Percentiles rank a stretch among this genome's conserved stretches.
These are phyloP conservation scores for Fagopyrum tataricum DNA, from an alignment of 148 eudicot genomes.

Conservation along the genomic window DNA sequence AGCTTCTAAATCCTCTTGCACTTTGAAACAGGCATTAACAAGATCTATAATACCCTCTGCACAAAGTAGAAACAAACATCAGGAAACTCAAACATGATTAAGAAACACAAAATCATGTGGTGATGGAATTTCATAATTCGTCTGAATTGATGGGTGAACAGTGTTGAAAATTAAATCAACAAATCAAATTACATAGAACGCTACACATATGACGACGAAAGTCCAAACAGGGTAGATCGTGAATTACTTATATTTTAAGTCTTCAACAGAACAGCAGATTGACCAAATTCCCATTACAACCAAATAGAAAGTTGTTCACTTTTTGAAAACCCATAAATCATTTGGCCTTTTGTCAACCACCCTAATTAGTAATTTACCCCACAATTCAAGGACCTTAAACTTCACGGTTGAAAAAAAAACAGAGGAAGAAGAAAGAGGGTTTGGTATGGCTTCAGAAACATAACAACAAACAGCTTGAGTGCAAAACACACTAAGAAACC, in stretches of 20 bases:
- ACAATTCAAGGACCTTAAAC: neutral
- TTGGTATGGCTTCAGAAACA: neutral
- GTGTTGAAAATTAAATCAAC: neutral
- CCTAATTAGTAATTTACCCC: neutral
- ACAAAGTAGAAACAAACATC: conserved; percentile 8
- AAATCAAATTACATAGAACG: neutral
- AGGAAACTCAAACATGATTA: neutral
- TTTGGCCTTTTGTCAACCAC: neutral
- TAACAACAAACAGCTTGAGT: conserved; percentile 2
- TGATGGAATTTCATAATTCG: neutral
- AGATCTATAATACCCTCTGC: neutral
- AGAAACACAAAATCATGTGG: neutral
- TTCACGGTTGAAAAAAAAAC: neutral
- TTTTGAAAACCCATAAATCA: neutral
- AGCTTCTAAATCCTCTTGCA: neutral
- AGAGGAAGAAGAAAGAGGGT: neutral
- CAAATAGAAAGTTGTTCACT: neutral
- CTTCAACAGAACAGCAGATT: neutral
- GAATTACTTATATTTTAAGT: neutral
- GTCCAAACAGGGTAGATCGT: neutral
- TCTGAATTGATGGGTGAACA: neutral
- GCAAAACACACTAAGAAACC: conserved; percentile 6
- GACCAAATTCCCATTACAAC: neutral
- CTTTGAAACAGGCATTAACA: neutral
- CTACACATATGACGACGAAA: neutral